These are phyloP conservation scores for Solanum pinnatisectum DNA, from an alignment of 257 asterid species.

Conservation along the genomic window DNA sequence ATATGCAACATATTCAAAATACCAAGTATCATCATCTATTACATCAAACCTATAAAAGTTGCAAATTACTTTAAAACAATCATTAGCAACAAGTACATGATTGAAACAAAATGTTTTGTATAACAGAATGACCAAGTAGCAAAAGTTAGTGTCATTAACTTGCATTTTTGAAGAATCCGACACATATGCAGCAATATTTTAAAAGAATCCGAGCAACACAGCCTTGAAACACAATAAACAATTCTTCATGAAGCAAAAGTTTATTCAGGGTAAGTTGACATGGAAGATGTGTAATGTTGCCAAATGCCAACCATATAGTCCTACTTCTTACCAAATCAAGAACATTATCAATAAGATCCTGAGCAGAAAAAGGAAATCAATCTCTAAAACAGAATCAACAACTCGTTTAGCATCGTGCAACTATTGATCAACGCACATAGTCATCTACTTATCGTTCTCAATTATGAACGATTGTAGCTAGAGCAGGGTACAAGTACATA, in stretches of 20 bases:
- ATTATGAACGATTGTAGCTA: not conserved
- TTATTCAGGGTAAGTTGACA: not conserved
- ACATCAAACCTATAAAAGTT: not conserved
- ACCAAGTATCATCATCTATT: not conserved
- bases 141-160: not conserved
- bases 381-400: not conserved
- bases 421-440: not conserved
- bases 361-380: not conserved
- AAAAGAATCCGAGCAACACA: not conserved
- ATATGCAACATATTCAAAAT: too few species aligned
- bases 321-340: not conserved
- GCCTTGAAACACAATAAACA: not conserved
- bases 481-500: not conserved
- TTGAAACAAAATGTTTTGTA: not conserved
- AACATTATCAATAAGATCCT: not conserved
- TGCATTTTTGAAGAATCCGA: not conserved
- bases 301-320: not conserved
- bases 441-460: not conserved
- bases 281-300: not conserved
- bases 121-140: not conserved
- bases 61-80: not conserved
- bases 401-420: not conserved
- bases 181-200: fast-evolving
- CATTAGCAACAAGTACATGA: not conserved
- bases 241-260: not conserved